Percentiles rank a stretch among this genome's conserved stretches.
Conservation (phyloP, 2,329 filamentous ascomycete genomes). For the Nemania diffusa region DNA sequence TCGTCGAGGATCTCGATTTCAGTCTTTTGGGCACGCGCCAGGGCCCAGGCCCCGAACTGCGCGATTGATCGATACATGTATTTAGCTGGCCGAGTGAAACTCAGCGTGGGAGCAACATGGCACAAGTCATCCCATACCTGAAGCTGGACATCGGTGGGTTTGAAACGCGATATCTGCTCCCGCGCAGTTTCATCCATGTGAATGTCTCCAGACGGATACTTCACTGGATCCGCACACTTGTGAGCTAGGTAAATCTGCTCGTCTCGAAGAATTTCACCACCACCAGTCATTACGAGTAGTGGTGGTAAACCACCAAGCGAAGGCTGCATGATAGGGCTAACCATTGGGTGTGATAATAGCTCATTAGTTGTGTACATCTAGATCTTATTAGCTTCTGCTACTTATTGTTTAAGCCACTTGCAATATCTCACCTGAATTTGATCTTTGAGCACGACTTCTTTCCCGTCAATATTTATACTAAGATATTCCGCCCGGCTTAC, state of each 20-base stretch:
- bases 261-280: conserved; percentile 88
- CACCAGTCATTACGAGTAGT: conserved; percentile 84
- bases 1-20: conserved; percentile 85
- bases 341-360: conserved; percentile 84
- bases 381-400: conserved; percentile 34
- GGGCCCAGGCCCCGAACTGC: conserved; percentile 92
- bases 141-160: conserved; percentile 89
- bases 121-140: conserved; percentile 97
- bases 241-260: conserved; percentile 96
- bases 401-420: background rate
- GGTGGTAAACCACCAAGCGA: conserved; percentile 91
- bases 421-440: conserved; percentile 80
- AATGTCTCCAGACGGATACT: conserved; percentile 75
- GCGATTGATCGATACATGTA: conserved; percentile 94
- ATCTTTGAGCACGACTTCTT: conserved; percentile 79
- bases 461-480: conserved; percentile 76
- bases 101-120: conserved; percentile 91
- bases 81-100: conserved; percentile 94
- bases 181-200: conserved; percentile 72
- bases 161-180: conserved; percentile 71
- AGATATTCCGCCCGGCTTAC: conserved; percentile 54
- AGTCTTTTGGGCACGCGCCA: conserved; percentile 82
- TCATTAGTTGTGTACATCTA: conserved; percentile 83
- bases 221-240: conserved; percentile 85
- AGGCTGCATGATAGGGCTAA: conserved; percentile 88